A percentile compares a stretch with the other conserved stretches of the same genome.
Evolutionary conservation across 140 eudicot genomes (phyloP).

Genomic region (Senecio squalidus): DNA sequence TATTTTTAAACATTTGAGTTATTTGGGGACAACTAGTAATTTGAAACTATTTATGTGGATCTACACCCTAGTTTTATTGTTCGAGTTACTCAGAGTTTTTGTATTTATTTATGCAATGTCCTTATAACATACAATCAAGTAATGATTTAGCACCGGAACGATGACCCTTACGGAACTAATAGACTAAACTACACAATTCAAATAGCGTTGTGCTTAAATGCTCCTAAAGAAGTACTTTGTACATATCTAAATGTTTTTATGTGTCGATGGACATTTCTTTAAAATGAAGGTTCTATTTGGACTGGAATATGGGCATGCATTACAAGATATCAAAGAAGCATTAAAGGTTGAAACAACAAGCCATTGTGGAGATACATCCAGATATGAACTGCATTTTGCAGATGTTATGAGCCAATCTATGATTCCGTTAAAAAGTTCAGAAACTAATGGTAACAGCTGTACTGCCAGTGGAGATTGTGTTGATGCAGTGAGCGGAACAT

Average conservation of each 20-base stretch:
- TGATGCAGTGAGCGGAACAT: constrained; percentile 24
- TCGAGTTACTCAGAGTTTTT: too few relatives aligned
- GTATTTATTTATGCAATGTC: too few relatives aligned
- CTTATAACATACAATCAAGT: too few relatives aligned
- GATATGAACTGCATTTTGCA: constrained; percentile 45
- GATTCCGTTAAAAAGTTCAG: constrained; percentile 32
- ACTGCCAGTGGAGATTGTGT: constrained; percentile 24
- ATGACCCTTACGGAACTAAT: too few relatives aligned
- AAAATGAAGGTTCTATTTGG: constrained; percentile 66
- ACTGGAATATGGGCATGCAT: constrained; percentile 78
- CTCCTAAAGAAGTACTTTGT: too few relatives aligned
- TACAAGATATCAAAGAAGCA: constrained; percentile 50
- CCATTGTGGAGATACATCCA: constrained; percentile 23
- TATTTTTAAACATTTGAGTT: too few relatives aligned
- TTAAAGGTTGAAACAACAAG: constrained; percentile 27
- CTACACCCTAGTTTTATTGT: too few relatives aligned
- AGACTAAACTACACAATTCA: too few relatives aligned
- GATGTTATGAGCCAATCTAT: constrained; percentile 49
- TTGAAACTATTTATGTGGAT: too few relatives aligned
- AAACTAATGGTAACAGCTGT: constrained; percentile 7
- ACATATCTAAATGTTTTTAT: neutral
- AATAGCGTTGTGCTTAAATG: too few relatives aligned
- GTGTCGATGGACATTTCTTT: neutral
- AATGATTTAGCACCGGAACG: too few relatives aligned
- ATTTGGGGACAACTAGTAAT: too few relatives aligned